Base-by-base conservation (phyloP, 805 yeast genomes). In the Barnettozyma siamensis region DNA sequence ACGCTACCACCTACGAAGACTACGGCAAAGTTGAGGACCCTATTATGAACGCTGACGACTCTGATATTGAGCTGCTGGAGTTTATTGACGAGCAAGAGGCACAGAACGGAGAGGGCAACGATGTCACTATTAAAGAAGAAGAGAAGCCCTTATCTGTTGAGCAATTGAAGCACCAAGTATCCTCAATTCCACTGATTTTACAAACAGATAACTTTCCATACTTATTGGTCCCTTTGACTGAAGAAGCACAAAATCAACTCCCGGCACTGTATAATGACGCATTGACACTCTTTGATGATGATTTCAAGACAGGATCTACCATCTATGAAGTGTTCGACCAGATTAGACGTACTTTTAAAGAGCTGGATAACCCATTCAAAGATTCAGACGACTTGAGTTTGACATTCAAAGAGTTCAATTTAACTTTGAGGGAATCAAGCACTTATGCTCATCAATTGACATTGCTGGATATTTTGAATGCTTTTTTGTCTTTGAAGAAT, bases 101-200 rank as follows among this genome's bases (percentile, higher is more conserved):
- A 7, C 26, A 23, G 10, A 23, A 7, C 26, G 26, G 10, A 23
- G 26, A 7, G 10, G 26, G 10, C 10, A 10, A 23, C 26, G 10
- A 30, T 30, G 32, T 11, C 15, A 13, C 7, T 26, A 33, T 41
- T 12, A 48, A 38, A 27, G 48, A 44, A 21, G 48, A 48, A 18
- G 37, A 38, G 9, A 21, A 21, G 9, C 9, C 24, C 24, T 5
- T 11, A 11, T 5, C 29, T 8, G n/a, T 11, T 13, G 5, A 26
- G n/a, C 12, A 20, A 8, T 16, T 40, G 12, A 35, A 31, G n/a
- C 36, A 15, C 2, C 15, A 30, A 15, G 36, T 34, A 8, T 29
- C 40, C 2, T 47, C 53, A 10, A 37, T 52, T 10, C 54, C 58
- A 11, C 44, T 56, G 10, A 46, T 56, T 20, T 33, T 56, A 2